Conservation (phyloP, 345 rosid genomes). For the Rhodamnia rubescens region DNA sequence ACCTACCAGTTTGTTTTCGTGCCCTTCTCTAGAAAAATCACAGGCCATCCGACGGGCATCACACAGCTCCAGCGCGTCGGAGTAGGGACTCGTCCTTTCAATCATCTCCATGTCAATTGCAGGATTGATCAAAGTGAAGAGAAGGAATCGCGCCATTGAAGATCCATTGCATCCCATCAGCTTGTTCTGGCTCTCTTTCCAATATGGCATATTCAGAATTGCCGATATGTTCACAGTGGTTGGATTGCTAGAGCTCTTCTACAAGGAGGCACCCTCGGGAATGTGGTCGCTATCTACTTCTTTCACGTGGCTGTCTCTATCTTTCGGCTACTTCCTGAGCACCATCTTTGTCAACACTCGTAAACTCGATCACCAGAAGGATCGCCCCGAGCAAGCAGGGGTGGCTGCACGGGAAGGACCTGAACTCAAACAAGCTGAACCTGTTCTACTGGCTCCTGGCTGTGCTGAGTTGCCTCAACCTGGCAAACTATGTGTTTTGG, state of each 20-base stretch:
- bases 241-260: constrained; percentile 64
- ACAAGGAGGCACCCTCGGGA: constrained; percentile 47
- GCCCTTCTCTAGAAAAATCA: constrained; percentile 31
- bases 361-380: constrained; percentile 36
- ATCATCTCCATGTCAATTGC: constrained; percentile 10
- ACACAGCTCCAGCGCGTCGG: constrained; percentile 26
- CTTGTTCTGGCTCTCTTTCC: constrained; percentile 63
- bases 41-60: constrained; percentile 31
- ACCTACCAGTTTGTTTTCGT: constrained; percentile 32
- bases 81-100: constrained; percentile 6
- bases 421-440: constrained; percentile 45
- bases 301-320: constrained; percentile 51
- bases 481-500: constrained; percentile 39
- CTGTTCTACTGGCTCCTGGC: constrained; percentile 70
- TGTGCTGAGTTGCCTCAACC: constrained; percentile 39
- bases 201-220: constrained; percentile 48
- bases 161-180: constrained; percentile 3
- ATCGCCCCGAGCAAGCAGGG: constrained; percentile 17
- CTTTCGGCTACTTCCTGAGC: constrained; percentile 63
- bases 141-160: constrained; percentile 12
- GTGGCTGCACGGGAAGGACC: constrained; percentile 50
- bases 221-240: constrained; percentile 69
- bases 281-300: constrained; percentile 64
- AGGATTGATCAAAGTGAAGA: constrained; percentile 35
- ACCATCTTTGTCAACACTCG: constrained; percentile 46